phyloP scores from a whole-genome alignment of 306 rosid species.

The Oxytropis ochrocephala region DNA sequence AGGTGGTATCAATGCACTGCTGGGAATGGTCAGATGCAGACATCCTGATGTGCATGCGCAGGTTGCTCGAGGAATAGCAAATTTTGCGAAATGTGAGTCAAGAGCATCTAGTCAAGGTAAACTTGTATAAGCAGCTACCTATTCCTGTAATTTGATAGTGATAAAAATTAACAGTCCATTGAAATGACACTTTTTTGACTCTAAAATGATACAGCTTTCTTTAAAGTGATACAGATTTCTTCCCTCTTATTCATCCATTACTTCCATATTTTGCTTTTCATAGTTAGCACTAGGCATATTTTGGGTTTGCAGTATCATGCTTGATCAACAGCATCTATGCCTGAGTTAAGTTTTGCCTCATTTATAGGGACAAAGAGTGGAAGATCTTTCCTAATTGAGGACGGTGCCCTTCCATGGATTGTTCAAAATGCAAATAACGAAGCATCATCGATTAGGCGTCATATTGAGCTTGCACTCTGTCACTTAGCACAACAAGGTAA shows the following conservation, averaged over 20 bases:
- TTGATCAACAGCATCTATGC: neutral
- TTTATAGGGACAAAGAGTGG: constrained; percentile 69
- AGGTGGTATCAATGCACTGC: constrained; percentile 86
- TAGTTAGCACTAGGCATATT: neutral
- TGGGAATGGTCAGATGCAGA: constrained; percentile 93
- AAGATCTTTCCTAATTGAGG: constrained; percentile 86
- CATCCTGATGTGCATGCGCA: constrained; percentile 99
- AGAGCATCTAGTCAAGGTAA: constrained; percentile 93
- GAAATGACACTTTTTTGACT: neutral
- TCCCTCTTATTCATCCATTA: constrained; percentile 6
- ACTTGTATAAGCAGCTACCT: constrained; percentile 8
- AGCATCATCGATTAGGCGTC: constrained; percentile 86
- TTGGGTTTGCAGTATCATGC: neutral
- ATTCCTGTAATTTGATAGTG: neutral
- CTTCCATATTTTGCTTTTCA: constrained; percentile 5
- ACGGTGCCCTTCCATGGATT: constrained; percentile 95
- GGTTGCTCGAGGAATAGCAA: constrained; percentile 98
- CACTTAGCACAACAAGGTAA: constrained; percentile 96
- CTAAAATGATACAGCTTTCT: neutral
- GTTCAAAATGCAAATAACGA: constrained; percentile 92
- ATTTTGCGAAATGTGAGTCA: constrained; percentile 91
- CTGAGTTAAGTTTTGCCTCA: constrained; percentile 8
- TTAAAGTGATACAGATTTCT: neutral
- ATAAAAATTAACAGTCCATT: neutral
- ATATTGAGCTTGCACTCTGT: constrained; percentile 92